A percentile compares a stretch with the other conserved stretches of the same genome.
These are phyloP conservation scores for Fusarium agapanthi DNA, from an alignment of 2,329 filamentous ascomycete genomes.

Conservation along the genomic window DNA sequence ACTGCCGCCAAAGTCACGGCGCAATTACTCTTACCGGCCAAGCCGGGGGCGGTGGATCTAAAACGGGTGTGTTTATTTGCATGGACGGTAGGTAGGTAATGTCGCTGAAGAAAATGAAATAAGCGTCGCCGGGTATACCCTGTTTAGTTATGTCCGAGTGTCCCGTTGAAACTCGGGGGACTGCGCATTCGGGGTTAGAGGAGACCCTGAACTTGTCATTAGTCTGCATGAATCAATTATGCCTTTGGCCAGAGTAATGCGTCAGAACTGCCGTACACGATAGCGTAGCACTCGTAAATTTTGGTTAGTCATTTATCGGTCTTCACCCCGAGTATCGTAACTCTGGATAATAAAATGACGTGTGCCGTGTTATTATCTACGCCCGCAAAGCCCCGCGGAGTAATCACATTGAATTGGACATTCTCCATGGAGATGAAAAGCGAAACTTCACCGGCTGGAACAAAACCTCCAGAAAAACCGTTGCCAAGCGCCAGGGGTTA, in stretches of 20 bases:
- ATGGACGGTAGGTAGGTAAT: neutral
- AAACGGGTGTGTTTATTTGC: neutral
- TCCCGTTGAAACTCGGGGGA: neutral
- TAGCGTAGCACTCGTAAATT: neutral
- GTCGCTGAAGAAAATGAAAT: neutral
- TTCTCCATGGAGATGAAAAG: neutral
- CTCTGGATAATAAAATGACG: neutral
- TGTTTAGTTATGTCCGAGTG: neutral
- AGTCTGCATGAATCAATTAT: neutral
- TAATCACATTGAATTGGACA: neutral
- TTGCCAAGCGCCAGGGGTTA: constrained; percentile 15
- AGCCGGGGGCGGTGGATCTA: constrained; percentile 5
- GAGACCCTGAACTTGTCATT: neutral
- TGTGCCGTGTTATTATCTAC: neutral
- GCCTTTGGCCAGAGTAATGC: neutral
- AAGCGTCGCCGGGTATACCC: neutral
- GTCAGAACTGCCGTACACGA: neutral
- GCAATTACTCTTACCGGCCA: neutral
- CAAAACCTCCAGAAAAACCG: neutral
- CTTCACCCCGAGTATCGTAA: neutral
- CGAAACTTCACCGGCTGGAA: neutral
- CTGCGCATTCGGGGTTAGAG: neutral
- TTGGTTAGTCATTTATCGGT: neutral
- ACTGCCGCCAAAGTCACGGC: neutral
- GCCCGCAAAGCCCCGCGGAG: neutral